Base-by-base conservation (phyloP, 2,329 filamentous ascomycete genomes). In the Colletotrichum somersetense region DNA sequence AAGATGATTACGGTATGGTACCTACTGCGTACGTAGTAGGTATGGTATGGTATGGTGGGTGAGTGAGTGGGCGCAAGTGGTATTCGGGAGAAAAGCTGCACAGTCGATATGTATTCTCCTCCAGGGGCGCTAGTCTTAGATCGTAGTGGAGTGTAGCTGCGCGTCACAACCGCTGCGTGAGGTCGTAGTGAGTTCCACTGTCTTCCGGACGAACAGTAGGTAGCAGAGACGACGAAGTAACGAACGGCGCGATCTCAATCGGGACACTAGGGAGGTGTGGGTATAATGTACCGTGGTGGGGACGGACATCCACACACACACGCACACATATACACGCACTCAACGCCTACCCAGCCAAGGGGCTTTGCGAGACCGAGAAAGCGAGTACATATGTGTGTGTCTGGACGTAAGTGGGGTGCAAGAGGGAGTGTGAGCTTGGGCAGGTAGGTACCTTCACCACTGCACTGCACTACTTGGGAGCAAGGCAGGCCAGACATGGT, bases 41-140 rank as follows among this genome's bases (percentile, higher is more conserved):
- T 30, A 30, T 30, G 30, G 30, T 30, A 30, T 30, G 30, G 30
- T 30, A 30, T 3, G 55, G 35, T 26, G 20, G 44, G 57, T 67
- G 62, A 59, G 69, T n/a, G n/a, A n/a, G n/a, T n/a, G n/a, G n/a
- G n/a, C n/a, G n/a, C n/a, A n/a, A n/a, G n/a, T 72, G 46, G 69
- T 69, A 72, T 72, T 69, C 66, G 69, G 69, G 69, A 69, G 59
- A 64, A 61, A 64, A 61, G 66, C 69, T 72, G 69, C 69, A 72
- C 69, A 69, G 69, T 69, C 59, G 69, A 69, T 71, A 30, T 30
- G 30, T 30, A 62, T 72, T 68, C 59, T 69, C 59, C 68, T 64
- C 53, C 65, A 59, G 20, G 23, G 66, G 30, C 59, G 66, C 69
- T 72, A 69, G 69, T 69, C 66, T 72, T 59, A 69, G 66, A 72